These are phyloP conservation scores for Fusarium sp. DNA, from an alignment of 2,329 filamentous ascomycete genomes.

Conservation along the genomic window DNA sequence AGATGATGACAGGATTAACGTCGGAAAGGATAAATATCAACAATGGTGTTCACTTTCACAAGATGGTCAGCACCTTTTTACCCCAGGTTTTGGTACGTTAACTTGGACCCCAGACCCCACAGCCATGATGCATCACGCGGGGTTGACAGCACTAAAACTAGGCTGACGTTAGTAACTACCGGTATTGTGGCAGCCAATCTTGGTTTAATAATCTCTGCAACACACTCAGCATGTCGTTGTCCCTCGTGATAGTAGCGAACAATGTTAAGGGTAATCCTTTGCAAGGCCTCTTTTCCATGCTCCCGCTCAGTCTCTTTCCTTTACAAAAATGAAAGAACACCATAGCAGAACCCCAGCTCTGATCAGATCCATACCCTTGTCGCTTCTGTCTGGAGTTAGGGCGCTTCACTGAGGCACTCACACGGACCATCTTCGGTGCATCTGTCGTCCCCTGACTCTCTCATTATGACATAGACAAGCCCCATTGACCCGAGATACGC, in stretches of 20 bases:
- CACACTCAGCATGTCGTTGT: fast-evolving
- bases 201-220: not conserved
- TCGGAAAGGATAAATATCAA: no score
- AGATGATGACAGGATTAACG: no score
- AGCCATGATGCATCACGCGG: not conserved
- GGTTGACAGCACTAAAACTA: not conserved
- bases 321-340: not conserved
- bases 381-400: not conserved
- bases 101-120: not conserved
- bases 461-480: not conserved
- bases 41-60: not conserved
- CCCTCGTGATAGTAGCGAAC: not conserved
- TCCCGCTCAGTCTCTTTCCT: fast-evolving
- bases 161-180: not conserved
- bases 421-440: not conserved
- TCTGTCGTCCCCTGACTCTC: not conserved
- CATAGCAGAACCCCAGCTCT: not conserved
- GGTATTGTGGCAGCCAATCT: not conserved
- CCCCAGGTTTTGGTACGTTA: not conserved
- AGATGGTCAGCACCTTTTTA: not conserved
- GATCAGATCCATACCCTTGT: not conserved
- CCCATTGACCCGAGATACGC: not conserved
- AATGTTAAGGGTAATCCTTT: fast-evolving
- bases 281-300: fast-evolving
- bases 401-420: not conserved